phyloP scores from a whole-genome alignment of 108 stramenopile genomes.

The Conticribra weissflogii region DNA sequence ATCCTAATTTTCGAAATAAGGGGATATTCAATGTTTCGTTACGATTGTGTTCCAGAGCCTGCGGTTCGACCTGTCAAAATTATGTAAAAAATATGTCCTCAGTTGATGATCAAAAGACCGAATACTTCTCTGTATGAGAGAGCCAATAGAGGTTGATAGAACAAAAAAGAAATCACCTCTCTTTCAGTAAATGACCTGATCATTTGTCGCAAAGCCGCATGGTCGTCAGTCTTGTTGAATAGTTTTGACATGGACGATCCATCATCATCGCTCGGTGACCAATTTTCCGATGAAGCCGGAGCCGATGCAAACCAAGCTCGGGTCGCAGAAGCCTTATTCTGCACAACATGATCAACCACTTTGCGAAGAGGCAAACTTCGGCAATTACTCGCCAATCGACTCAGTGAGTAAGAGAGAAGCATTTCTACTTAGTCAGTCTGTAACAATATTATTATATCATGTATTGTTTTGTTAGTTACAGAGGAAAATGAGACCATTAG shows the following conservation, averaged over 20 bases:
- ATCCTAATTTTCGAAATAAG: constrained; percentile 87
- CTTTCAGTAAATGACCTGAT: constrained; percentile 76
- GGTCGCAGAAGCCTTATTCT: neutral
- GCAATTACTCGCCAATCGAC: too few relatives aligned
- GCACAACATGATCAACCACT: neutral
- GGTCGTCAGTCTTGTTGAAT: constrained; percentile 94
- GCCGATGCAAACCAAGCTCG: constrained; percentile 16
- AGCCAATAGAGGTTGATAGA: too few relatives aligned
- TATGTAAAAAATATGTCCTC: constrained; percentile 32
- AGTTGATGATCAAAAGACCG: too few relatives aligned
- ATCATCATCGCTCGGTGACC: neutral
- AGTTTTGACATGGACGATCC: constrained; percentile 30
- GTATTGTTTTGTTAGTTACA: too few relatives aligned
- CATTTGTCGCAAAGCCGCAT: constrained; percentile 86
- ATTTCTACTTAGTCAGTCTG: too few relatives aligned
- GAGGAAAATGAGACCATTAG: too few relatives aligned
- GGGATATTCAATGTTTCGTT: constrained; percentile 89
- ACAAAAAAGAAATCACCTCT: constrained; percentile 48
- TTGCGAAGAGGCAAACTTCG: too few relatives aligned
- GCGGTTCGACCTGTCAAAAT: constrained; percentile 93
- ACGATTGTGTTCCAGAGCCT: constrained; percentile 88
- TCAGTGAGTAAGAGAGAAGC: too few relatives aligned
- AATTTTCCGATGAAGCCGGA: neutral
- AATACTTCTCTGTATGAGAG: too few relatives aligned
- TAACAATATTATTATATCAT: too few relatives aligned